phyloP scores from a whole-genome alignment of 495 filamentous ascomycete species.

The Lepraria neglecta region DNA sequence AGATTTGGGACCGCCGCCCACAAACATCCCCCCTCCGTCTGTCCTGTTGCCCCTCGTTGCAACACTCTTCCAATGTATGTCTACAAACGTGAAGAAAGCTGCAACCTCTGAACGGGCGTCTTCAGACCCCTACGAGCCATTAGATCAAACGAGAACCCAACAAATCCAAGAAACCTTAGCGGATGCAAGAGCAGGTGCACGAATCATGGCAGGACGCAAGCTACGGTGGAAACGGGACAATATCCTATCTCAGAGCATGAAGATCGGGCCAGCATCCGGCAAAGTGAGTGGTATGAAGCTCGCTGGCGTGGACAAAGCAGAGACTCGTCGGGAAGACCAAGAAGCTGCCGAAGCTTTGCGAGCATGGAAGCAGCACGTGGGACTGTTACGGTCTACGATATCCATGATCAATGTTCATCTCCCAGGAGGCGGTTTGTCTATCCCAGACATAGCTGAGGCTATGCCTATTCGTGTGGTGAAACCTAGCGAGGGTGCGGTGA shows the following conservation, averaged over 20 bases:
- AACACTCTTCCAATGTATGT: slow-evolving; percentile 49
- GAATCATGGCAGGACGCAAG: slow-evolving; percentile 78
- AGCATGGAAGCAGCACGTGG: slow-evolving; percentile 64
- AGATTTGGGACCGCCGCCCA: slow-evolving; percentile 51
- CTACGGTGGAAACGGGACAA: slow-evolving; percentile 85
- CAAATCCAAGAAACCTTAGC: slow-evolving; percentile 44
- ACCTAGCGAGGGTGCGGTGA: slow-evolving; percentile 53
- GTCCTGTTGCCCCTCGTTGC: slow-evolving; percentile 72
- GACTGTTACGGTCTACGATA: slow-evolving; percentile 40
- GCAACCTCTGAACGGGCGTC: not conserved
- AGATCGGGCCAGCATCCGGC: slow-evolving; percentile 65
- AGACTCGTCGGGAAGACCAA: slow-evolving; percentile 75
- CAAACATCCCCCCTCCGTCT: slow-evolving; percentile 84
- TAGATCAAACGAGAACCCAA: not conserved
- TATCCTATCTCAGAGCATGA: slow-evolving; percentile 79
- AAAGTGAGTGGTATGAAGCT: slow-evolving; percentile 82
- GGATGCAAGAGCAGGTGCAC: slow-evolving; percentile 61
- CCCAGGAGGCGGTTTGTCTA: slow-evolving; percentile 38
- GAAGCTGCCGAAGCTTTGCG: slow-evolving; percentile 73
- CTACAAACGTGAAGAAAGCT: slow-evolving; percentile 17
- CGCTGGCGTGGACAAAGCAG: slow-evolving; percentile 68
- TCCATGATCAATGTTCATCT: slow-evolving; percentile 32
- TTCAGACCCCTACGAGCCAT: slow-evolving; percentile 1
- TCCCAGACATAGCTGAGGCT: slow-evolving; percentile 64
- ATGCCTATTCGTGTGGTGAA: slow-evolving; percentile 54